Percentiles rank a stretch among this genome's conserved stretches.
Evolutionary conservation across 2,329 filamentous ascomycete species (phyloP).

Genomic region (Talaromyces sp.): DNA sequence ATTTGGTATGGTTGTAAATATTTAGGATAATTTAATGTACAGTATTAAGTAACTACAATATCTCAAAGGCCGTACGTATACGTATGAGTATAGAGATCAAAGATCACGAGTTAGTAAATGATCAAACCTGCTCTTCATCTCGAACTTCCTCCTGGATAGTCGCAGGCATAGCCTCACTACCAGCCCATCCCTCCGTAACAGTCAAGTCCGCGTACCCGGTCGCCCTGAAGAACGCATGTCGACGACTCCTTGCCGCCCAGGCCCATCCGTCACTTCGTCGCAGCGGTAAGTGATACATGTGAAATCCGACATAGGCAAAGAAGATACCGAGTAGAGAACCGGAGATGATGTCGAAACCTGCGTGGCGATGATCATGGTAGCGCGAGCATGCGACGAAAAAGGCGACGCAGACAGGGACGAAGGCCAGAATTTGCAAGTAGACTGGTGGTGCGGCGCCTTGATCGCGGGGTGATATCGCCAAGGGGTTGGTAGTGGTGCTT

Average conservation of each 20-base stretch:
- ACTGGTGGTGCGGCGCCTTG: constrained; percentile 79
- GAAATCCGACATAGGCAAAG: constrained; percentile 70
- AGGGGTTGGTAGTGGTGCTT: neutral
- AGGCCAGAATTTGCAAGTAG: constrained; percentile 67
- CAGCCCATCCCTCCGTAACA: constrained; percentile 29
- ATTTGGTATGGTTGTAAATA: neutral
- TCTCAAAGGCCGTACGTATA: neutral
- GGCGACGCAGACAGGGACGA: constrained; percentile 69
- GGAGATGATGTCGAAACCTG: constrained; percentile 87
- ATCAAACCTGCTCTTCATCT: constrained; percentile 1
- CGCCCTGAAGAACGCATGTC: constrained; percentile 61
- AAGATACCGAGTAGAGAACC: constrained; percentile 75
- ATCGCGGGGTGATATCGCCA: constrained; percentile 56
- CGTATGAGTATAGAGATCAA: neutral
- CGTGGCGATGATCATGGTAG: constrained; percentile 84
- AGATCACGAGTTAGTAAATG: neutral
- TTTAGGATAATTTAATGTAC: neutral
- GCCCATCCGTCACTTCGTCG: constrained; percentile 79
- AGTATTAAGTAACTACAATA: neutral
- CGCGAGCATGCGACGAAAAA: constrained; percentile 81
- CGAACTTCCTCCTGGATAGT: neutral
- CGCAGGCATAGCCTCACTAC: constrained; percentile 10
- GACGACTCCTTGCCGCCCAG: constrained; percentile 73
- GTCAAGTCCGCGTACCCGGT: constrained; percentile 34
- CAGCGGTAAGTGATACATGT: constrained; percentile 82